Conservation (phyloP, 768 basidiomycete species). For the Boletus speciosus region DNA sequence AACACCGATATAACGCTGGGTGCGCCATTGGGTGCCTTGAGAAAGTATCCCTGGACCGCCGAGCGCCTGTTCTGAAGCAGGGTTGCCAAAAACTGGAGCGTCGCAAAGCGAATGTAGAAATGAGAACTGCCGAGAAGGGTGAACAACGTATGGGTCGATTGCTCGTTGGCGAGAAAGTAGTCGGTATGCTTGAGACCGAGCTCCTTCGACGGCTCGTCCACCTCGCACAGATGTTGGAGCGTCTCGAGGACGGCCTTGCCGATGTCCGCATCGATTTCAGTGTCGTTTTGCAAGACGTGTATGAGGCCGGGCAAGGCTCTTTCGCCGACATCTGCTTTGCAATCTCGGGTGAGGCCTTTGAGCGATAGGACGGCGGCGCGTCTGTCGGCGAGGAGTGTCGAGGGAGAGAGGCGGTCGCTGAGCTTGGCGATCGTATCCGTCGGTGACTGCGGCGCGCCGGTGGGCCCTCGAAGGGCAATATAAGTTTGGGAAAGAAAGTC, state of each 20-base stretch:
- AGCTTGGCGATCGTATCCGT: slow-evolving; percentile 84
- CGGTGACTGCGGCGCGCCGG: slow-evolving; percentile 79
- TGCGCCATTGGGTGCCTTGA: slow-evolving; percentile 78
- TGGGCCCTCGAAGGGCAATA: slow-evolving; percentile 79
- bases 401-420: slow-evolving; percentile 87
- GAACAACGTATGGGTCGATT: slow-evolving; percentile 72
- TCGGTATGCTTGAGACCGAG: slow-evolving; percentile 86
- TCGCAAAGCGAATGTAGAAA: slow-evolving; percentile 84
- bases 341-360: slow-evolving; percentile 89
- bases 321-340: slow-evolving; percentile 84
- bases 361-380: slow-evolving; percentile 90
- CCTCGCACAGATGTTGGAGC: slow-evolving; percentile 78
- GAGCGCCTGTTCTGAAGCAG: slow-evolving; percentile 81
- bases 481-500: slow-evolving; percentile 86
- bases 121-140: slow-evolving; percentile 67
- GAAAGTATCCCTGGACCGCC: slow-evolving; percentile 84
- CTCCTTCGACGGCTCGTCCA: slow-evolving; percentile 55
- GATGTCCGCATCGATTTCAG: slow-evolving; percentile 86
- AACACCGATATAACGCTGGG: slow-evolving; percentile 68
- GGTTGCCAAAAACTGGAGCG: slow-evolving; percentile 76
- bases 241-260: slow-evolving; percentile 93
- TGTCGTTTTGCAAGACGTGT: slow-evolving; percentile 81
- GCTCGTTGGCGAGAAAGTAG: slow-evolving; percentile 66
- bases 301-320: slow-evolving; percentile 74
- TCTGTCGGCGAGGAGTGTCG: slow-evolving; percentile 84